Percentiles rank a stretch among this genome's conserved stretches.
Evolutionary conservation across 371 early-diverging fungal species (phyloP).

Genomic region (Mucor lusitanicus): DNA sequence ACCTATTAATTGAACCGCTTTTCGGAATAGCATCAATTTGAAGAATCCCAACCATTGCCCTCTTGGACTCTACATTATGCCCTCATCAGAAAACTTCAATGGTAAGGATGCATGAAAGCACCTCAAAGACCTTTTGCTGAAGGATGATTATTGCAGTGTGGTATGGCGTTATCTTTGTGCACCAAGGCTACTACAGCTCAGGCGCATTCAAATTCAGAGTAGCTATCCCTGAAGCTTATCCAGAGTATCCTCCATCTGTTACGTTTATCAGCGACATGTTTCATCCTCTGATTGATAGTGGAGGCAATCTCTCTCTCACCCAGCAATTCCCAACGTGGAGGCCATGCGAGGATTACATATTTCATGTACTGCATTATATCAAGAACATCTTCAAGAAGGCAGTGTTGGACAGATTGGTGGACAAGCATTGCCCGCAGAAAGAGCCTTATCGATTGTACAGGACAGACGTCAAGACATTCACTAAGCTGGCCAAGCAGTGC

Average conservation of each 20-base stretch:
- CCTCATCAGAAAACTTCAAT: constrained; percentile 74
- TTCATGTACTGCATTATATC: constrained; percentile 83
- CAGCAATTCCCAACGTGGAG: constrained; percentile 85
- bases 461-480: constrained; percentile 67
- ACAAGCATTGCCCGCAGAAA: constrained; percentile 73
- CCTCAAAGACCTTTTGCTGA: not conserved
- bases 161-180: constrained; percentile 87
- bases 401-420: constrained; percentile 69
- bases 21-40: constrained; percentile 65
- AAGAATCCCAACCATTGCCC: constrained; percentile 80
- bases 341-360: constrained; percentile 81
- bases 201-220: constrained; percentile 94
- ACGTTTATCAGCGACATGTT: constrained; percentile 90
- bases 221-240: constrained; percentile 87
- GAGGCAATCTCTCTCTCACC: constrained; percentile 67
- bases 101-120: constrained; percentile 39
- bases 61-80: constrained; percentile 85
- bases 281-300: constrained; percentile 90
- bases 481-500: constrained; percentile 78
- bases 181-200: constrained; percentile 89
- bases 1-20: not conserved
- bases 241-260: constrained; percentile 84
- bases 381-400: constrained; percentile 82
- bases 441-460: constrained; percentile 74
- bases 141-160: constrained; percentile 54